Evolutionary conservation across 176 grass and related monocot genomes (phyloP), one percentile per base, ranked within the genome.

Genomic region (Triticum aestivum): DNA sequence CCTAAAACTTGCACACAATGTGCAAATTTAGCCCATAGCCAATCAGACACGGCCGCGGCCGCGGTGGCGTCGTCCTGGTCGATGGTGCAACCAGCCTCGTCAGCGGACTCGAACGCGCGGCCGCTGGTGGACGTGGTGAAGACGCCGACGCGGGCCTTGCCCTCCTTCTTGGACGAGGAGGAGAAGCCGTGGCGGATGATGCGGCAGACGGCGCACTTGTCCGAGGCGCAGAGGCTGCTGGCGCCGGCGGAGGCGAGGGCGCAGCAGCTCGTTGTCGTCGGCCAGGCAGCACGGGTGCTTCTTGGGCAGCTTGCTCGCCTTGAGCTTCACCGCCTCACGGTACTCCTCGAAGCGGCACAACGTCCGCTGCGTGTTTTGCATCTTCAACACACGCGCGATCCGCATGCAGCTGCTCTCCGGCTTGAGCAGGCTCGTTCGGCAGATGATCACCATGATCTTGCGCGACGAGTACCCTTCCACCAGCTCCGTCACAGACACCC

Each of bases 371-470:
- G 82, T 98, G 92, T 98, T 98, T 86, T 98, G 96, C 71, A 98
- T 93, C 82, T 98, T 98, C 64, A 98, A 88, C 13, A 98, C 93
- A 1, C 93, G 80, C n/a, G 96, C 93, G 82, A 98, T 96, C 18
- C 93, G 91, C 34, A 93, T 82, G 68, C 88, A 86, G 82, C 86
- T 92, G 90, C 91, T 96, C 54, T 96, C 96, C 51, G 96, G 85
- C 74, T 98, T 98, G 63, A 92, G 77, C 84, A 91, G 87, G 90
- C 93, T 96, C 73, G 93, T 94, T 67, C 92, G 82, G 88, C 96
- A 98, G 82, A 98, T 98, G 77, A 98, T 93, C 87, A 96, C 96
- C 37, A 98, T 93, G 45, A 98, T 98, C 90, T 98, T 98, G 14
- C 93, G 82, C 0, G 96, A 98, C 3, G 96, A 98, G 75, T 98